Base-by-base conservation (phyloP, 2,329 filamentous ascomycete species). In the Calonectria montana region DNA sequence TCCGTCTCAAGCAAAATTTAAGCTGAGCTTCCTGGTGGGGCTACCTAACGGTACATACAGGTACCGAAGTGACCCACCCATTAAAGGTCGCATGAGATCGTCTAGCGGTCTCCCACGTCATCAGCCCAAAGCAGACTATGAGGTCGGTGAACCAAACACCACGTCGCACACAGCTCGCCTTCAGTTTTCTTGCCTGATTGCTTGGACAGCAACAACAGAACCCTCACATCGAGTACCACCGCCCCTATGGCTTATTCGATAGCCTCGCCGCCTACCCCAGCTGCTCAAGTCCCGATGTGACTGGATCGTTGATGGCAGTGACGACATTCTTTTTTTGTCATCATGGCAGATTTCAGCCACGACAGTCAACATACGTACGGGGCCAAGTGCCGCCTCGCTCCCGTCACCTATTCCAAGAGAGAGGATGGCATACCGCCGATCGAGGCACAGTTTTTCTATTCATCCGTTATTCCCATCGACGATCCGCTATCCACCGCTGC, bases 391-490 rank as follows among this genome's bases (percentile, higher is more conserved):
- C 88, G 88, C 43, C 83, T 91, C 45, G 86, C 88, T 15, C 87
- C 88, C 79, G 78, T 86, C 69, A 77, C 84, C 78, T 82, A 83
- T 31, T 77, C 82, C 29, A 72, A 81, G 27, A 82, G 83, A 68
- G 81, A 84, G 53, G 84, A 87, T 66, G 86, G 85, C 65, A 87
- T 89, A 27, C 93, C 93, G 18, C 88, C 90, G 0, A 82, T 93
- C 66, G 87, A 88, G 37, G 88, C 93, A 25, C 94, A 95, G 74
- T 98, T 95, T 85, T 98, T 98, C 84, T 98, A 97, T 83, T 90
- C 91, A 16, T 97, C 95, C 13, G 87, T 91, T 15, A 89, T 96
- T 62, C 93, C 95, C 35, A 95, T 98, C 80, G 95, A 98, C 79
- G 95, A 98, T 79, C 94, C 94, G 27, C 88, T 97, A n/a, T 94